phyloP scores from a whole-genome alignment of 2,329 filamentous ascomycete genomes.

The Coniochaeta pulveracea region DNA sequence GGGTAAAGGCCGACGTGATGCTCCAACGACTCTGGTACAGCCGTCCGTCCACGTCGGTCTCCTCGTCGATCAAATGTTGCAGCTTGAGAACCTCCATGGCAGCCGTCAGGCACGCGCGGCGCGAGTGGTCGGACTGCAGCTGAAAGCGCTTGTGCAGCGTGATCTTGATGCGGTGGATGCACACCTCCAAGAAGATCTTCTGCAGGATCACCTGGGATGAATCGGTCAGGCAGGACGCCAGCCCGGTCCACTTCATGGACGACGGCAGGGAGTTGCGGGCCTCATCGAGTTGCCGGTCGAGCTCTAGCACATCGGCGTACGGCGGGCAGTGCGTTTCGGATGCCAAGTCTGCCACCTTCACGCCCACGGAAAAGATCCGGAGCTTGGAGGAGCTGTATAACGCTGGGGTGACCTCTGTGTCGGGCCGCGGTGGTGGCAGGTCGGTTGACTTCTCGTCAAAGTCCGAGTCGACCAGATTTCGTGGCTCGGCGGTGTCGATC shows the following conservation, averaged over 20 bases:
- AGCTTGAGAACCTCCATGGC: not conserved
- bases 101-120: not conserved
- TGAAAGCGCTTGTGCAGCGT: not conserved
- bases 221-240: not conserved
- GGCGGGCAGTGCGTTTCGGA: slow-evolving; percentile 2
- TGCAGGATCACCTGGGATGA: not conserved
- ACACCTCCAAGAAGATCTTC: slow-evolving; percentile 1
- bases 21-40: slow-evolving; percentile 2
- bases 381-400: not conserved
- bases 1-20: not conserved
- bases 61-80: not conserved
- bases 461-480: slow-evolving; percentile 1
- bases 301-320: not conserved
- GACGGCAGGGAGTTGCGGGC: not conserved
- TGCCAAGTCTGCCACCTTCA: slow-evolving; percentile 1
- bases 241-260: not conserved
- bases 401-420: not conserved
- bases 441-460: not conserved
- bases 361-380: not conserved
- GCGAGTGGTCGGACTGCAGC: not conserved
- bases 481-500: slow-evolving; percentile 8
- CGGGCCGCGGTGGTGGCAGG: not conserved
- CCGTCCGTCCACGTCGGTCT: not conserved
- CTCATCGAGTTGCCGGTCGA: not conserved
- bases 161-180: not conserved